Base-by-base conservation (phyloP, 2,329 filamentous ascomycete genomes). In the Sarocladium kiliense region DNA sequence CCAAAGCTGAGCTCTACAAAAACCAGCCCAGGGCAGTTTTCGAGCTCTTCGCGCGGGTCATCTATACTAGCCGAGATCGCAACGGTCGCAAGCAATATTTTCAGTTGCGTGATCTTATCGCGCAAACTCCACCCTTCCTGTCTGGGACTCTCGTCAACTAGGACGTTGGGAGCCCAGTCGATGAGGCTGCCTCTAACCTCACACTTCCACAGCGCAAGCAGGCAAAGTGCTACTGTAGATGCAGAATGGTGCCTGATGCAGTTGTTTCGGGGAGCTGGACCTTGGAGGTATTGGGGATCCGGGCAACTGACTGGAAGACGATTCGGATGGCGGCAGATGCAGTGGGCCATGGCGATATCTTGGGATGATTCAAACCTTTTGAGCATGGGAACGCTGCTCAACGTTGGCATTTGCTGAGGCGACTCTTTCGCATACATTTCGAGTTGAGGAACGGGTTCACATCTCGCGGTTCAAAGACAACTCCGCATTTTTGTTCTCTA, bases 1-100 rank as follows among this genome's bases (percentile, higher is more conserved):
- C 78, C 42, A 75, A 79, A 53, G 44, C 55, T 1, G 55, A 62
- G 2, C 68, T 68, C 47, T 63, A 63, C 51, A 63, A 60, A 11
- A 60, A 68, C 10, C 65, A 70, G n/a, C 67, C 70, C 19, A 63
- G 70, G 0, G 73, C 72, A 3, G 64, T 79, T 0, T 77, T 88
- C 57, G 85, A 88, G 64, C 67, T 89, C 0, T 89, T 84, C 62
- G 84, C 83, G 3, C 75, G 81, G 25, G 79, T 88, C 2, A 72
- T 72, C 1, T 75, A 74, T 53, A 87, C 85, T 0, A 77, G 71
- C 54, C 77, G 85, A 0, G 80, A 85, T 55, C 67, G 69, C 12
- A 66, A 71, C 6, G 61, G 64, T 7, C 71, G 65, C 19, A 81
- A 76, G 58, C 85, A 89, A 62, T 73, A 81, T 55, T 87, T 89